These are phyloP conservation scores for Effrenium voratum DNA, from an alignment of 73 alveolate genomes.

Conservation along the genomic window DNA sequence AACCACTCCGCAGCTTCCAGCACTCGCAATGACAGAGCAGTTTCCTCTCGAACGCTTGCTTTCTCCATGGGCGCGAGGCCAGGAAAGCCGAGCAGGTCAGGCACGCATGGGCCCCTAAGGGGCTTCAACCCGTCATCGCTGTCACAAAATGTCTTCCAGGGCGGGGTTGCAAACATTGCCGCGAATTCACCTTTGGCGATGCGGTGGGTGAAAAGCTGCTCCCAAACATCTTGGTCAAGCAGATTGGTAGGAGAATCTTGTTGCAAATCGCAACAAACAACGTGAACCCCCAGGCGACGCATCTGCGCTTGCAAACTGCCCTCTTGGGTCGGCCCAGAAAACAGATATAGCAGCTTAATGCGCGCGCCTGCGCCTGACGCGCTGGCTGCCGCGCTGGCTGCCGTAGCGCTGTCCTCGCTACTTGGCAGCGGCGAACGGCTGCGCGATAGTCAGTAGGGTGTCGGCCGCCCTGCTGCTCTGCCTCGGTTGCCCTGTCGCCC, in stretches of 20 bases:
- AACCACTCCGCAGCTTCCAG: background rate
- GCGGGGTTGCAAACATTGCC: background rate
- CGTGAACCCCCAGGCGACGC: background rate
- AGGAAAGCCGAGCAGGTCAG: background rate
- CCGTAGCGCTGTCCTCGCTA: background rate
- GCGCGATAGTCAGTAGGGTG: background rate
- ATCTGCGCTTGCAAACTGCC: background rate
- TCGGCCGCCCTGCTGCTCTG: background rate
- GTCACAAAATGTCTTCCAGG: slow-evolving; percentile 8
- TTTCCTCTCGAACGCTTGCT: background rate
- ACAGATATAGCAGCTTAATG: background rate
- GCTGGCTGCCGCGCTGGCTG: background rate
- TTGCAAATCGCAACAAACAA: background rate
- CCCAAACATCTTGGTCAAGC: slow-evolving; percentile 18
- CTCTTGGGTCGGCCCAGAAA: background rate
- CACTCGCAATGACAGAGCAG: background rate
- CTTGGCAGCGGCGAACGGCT: background rate
- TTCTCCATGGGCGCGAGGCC: background rate
- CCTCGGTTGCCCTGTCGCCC: background rate
- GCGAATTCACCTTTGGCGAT: background rate
- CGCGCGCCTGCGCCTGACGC: background rate
- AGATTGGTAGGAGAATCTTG: background rate
- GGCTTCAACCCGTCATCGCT: background rate
- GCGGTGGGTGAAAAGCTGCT: background rate
- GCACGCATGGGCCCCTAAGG: background rate